Evolutionary conservation across 495 filamentous ascomycete species (phyloP).

Genomic region (Podospora pseudocomata): DNA sequence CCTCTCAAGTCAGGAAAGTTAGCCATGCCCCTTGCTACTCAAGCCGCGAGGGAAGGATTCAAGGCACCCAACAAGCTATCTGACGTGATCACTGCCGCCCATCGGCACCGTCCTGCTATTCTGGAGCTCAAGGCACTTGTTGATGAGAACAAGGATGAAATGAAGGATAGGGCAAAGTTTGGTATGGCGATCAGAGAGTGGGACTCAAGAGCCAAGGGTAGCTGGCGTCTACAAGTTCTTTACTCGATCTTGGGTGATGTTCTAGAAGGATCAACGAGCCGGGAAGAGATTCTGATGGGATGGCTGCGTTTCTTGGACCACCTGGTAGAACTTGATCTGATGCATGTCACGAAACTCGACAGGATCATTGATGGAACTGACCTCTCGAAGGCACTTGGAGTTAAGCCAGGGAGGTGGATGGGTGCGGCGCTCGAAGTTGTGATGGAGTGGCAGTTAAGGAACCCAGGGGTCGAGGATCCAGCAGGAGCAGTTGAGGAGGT

Average conservation of each 20-base stretch:
- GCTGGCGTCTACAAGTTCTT: conserved; percentile 74
- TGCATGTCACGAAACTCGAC: conserved; percentile 51
- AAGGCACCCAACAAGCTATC: conserved; percentile 70
- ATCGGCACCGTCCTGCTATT: conserved; percentile 57
- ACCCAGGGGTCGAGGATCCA: conserved; percentile 62
- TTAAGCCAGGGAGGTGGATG: conserved; percentile 74
- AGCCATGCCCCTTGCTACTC: conserved; percentile 49
- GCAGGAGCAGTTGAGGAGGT: conserved; percentile 65
- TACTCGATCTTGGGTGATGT: conserved; percentile 67
- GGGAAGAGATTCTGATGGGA: conserved; percentile 36
- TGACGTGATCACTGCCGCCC: conserved; percentile 61
- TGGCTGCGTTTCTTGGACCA: conserved; percentile 58
- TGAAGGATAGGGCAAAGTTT: conserved; percentile 45
- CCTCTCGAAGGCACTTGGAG: conserved; percentile 57
- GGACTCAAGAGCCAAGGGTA: conserved; percentile 49
- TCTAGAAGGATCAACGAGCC: conserved; percentile 32
- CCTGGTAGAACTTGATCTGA: conserved; percentile 48
- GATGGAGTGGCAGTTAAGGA: conserved; percentile 79
- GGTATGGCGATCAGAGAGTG: conserved; percentile 78
- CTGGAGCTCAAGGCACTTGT: conserved; percentile 53
- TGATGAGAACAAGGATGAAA: conserved; percentile 33
- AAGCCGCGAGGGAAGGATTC: conserved; percentile 70
- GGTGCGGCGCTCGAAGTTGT: conserved; percentile 64
- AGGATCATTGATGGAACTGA: conserved; percentile 63
- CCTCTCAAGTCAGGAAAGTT: conserved; percentile 38